Conservation (phyloP, 2,329 filamentous ascomycete species). For the Sarocladiaceae sp. region DNA sequence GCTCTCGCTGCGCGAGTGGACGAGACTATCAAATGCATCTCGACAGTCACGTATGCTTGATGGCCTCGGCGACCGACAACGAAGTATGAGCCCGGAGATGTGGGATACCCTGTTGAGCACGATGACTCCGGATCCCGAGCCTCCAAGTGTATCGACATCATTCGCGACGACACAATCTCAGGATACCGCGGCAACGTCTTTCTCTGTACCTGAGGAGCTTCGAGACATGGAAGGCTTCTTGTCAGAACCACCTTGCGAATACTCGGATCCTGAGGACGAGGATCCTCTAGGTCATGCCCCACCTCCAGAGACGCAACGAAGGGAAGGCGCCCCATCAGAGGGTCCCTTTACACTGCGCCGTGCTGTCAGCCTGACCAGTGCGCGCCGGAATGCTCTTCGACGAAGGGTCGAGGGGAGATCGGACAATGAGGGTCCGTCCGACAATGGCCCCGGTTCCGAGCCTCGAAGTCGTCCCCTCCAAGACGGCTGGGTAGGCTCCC, state of each 20-base stretch:
- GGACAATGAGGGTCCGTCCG: no score
- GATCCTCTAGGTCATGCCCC: constrained; percentile 18
- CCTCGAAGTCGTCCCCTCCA: constrained; percentile 9
- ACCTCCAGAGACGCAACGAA: neutral
- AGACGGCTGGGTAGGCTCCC: constrained; percentile 19
- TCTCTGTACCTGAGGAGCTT: constrained; percentile 21
- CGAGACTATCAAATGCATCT: neutral
- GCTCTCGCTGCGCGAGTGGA: neutral
- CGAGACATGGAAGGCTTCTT: constrained; percentile 8
- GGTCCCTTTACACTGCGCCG: no score
- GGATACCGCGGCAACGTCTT: constrained; percentile 19
- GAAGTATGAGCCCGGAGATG: constrained; percentile 70
- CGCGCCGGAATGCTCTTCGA: no score
- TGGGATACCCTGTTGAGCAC: constrained; percentile 82
- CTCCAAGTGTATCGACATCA: constrained; percentile 75
- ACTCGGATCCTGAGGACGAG: constrained; percentile 48
- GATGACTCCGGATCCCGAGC: constrained; percentile 72
- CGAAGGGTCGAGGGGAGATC: no score
- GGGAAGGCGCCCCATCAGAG: no score
- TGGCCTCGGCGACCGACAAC: constrained; percentile 76
- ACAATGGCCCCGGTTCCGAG: no score
- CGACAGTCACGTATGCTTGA: constrained; percentile 37
- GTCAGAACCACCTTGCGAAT: constrained; percentile 43
- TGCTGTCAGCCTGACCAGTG: no score
- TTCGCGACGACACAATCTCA: constrained; percentile 44